Evolutionary conservation across 2,329 filamentous ascomycete genomes (phyloP).

Genomic region (Alternaria novae-zelandiae): DNA sequence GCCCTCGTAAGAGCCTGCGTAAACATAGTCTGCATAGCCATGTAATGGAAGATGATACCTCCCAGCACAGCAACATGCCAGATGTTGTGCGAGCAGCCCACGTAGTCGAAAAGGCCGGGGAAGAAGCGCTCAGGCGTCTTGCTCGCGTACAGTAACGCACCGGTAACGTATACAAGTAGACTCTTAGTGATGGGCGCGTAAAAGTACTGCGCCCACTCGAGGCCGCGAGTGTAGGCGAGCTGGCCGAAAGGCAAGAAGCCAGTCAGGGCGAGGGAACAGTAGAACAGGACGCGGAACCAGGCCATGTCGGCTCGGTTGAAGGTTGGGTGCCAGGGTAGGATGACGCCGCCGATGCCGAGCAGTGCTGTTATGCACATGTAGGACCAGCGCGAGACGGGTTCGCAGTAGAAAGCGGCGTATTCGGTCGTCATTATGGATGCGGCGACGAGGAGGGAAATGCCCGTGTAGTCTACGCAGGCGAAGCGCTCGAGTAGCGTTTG

Average conservation of each 20-base stretch:
- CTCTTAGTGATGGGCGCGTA: conserved; percentile 89
- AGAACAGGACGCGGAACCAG: conserved; percentile 91
- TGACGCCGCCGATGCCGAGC: conserved; percentile 84
- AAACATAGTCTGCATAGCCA: conserved; percentile 95
- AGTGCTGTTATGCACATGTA: conserved; percentile 84
- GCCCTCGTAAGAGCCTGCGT: conserved; percentile 56
- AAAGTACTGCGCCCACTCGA: conserved; percentile 84
- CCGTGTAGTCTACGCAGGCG: conserved; percentile 97
- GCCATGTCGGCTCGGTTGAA: conserved; percentile 95
- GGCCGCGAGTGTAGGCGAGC: conserved; percentile 76
- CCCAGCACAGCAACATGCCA: conserved; percentile 96
- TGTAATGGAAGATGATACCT: conserved; percentile 96
- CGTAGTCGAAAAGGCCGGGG: conserved; percentile 92
- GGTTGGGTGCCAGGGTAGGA: conserved; percentile 92
- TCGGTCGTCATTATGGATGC: conserved; percentile 98
- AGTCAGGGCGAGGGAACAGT: conserved; percentile 82
- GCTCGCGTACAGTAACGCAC: conserved; percentile 86
- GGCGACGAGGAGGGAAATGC: conserved; percentile 92
- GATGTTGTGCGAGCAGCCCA: conserved; percentile 94
- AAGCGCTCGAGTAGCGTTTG: conserved; percentile 90
- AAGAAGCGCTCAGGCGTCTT: conserved; percentile 93
- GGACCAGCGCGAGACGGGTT: conserved; percentile 81
- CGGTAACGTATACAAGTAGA: conserved; percentile 81
- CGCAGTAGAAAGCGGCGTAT: conserved; percentile 98
- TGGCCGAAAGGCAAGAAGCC: conserved; percentile 90